Evolutionary conservation across 2,329 filamentous ascomycete species (phyloP).

Genomic region (Apiospora saccharicola): DNA sequence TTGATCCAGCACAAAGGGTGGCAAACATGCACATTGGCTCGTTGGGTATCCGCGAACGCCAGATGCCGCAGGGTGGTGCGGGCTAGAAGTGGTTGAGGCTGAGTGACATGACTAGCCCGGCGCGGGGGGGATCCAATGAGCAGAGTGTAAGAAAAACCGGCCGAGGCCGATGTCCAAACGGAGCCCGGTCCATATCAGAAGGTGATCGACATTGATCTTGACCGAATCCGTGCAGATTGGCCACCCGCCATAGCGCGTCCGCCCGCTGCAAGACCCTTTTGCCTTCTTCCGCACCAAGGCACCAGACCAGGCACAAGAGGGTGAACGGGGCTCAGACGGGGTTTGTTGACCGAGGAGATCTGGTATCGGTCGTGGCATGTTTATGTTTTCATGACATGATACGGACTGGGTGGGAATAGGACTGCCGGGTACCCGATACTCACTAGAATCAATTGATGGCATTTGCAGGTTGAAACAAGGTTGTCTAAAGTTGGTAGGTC

Average conservation of each 20-base stretch:
- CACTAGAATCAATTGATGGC: not conserved
- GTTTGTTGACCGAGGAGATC: not conserved
- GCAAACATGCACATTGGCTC: not conserved
- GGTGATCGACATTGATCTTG: constrained; percentile 14
- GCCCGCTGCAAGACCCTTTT: constrained; percentile 1
- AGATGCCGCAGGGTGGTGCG: constrained; percentile 8
- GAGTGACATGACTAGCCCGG: constrained; percentile 21
- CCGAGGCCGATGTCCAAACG: constrained; percentile 17
- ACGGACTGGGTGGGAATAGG: not conserved
- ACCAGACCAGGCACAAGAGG: not conserved
- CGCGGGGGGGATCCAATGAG: constrained; percentile 7
- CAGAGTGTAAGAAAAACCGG: constrained; percentile 4
- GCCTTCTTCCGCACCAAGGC: constrained; percentile 14
- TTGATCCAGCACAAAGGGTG: not conserved
- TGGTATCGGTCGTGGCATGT: not conserved
- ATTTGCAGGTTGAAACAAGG: constrained; percentile 3
- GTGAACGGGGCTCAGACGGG: not conserved
- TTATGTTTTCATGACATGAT: not conserved
- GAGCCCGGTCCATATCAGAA: constrained; percentile 7
- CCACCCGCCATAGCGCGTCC: constrained; percentile 6
- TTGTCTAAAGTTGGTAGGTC: not conserved
- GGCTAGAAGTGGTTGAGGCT: constrained; percentile 20
- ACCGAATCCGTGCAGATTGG: constrained; percentile 10
- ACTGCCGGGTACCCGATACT: not conserved
- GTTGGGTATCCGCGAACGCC: not conserved